Evolutionary conservation across 2,329 filamentous ascomycete genomes (phyloP), one percentile per base, ranked within the genome.

Genomic region (Sporothrix inflata): DNA sequence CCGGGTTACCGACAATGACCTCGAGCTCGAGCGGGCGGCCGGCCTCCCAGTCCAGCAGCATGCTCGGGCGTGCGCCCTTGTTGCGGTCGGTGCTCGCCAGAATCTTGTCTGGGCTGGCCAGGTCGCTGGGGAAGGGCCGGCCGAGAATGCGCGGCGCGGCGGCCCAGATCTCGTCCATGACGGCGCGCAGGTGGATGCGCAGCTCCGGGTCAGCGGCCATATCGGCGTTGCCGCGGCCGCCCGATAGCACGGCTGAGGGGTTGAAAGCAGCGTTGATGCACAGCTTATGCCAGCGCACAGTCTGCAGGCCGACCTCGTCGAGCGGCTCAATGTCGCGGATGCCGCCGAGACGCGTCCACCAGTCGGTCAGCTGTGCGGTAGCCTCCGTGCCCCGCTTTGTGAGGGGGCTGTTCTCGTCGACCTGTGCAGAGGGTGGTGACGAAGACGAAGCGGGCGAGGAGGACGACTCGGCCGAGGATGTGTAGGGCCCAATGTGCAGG

Each of bases 191-290:
- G 78, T 93, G 91, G 27, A 80, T 79, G 60, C 86, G 84, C 51
- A 93, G 81, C 77, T 92, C 90, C 0, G 86, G 79, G 76, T 93
- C 90, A 14, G 82, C 80, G 1, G 75, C 84, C 88, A 93, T 92
- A 74, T 87, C 86, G 61, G 88, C 86, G 77, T 93, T 93, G 70
- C 88, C 86, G 1, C 85, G 82, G 1, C 90, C 89, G 14, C 89
- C 89, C 0, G 87, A 88, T 0, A 93, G 84, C 8, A 93, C 90
- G 1, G 90, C 89, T 0, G 88, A 90, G 0, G 91, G 90, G 81
- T 93, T 93, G 86, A 93, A 91, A 69, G 89, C 88, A 0, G 90
- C 89, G 79, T 93, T 93, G 83, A 93, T 92, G 76, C 89, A 90
- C 74, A 93, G 87, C 80, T 93, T 93, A 80, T 93, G 91, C 91